Base-by-base conservation (phyloP, 1,284 basidiomycete genomes). In the Lignosus rhinocerotis region DNA sequence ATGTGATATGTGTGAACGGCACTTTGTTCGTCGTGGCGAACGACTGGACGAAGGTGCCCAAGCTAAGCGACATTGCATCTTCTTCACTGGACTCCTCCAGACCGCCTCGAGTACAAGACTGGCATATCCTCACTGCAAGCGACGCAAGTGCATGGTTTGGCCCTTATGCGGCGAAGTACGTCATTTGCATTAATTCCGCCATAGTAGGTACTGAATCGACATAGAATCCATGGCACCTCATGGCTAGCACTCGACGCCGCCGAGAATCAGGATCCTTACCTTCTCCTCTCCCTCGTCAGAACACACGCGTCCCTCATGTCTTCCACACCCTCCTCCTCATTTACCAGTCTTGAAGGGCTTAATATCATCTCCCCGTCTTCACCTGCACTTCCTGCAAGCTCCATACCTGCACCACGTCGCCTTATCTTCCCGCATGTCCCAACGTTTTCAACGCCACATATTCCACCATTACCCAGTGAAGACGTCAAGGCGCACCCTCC, bases 231-330 rank as follows among this genome's bases (percentile, higher is more conserved):
- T 50, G 69, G 69, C 33, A 70, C 69, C 7, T 67, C 68, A 19
- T 71, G 70, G 68, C 56, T 72, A 16, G 58, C 69, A 16, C 66
- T 69, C 10, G 72, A 68, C 34, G 60, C 60, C n/a, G 62, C 68
- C 6, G 54, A 65, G 56, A 55, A 64, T 11, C 69, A 70, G 82
- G 87, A 87, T 68, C 85, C 86, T 53, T 86, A 90, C 54, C 89
- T 91, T 0, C 77, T 95, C 32, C 82, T 93, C 49, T 84, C 91
- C 3, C 77, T 95, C 32, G 92, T 90, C 86, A 83, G 90, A 38
- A 86, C 86, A 0, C 92, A 95, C 70, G 83, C 84, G 55, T 81
- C 86, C 0, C 80, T 94, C 41, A 52, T 59, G 43, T 83, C 88
- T 65, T 25, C 53, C 17, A 54, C 69, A 7, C 61, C 65, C 21